Evolutionary conservation across 331 rosid species (phyloP), one percentile per base, ranked within the genome.

Genomic region (Acacia pycnantha): DNA sequence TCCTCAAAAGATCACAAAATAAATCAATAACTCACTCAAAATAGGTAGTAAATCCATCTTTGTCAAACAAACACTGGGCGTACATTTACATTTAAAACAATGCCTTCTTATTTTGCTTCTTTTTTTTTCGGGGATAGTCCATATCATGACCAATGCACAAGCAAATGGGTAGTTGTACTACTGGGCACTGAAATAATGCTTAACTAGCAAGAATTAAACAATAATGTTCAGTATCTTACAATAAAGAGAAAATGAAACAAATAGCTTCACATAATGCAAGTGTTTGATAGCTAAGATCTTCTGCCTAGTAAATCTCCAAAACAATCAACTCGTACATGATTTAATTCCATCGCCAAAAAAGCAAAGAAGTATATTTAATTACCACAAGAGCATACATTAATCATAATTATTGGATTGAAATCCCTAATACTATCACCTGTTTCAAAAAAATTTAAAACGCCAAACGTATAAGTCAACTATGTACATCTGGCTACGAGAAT

Each of bases 401-500:
- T 58, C 78, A 47, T 61, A 31, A 22, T 11, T 51, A 41, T 24
- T 48, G 65, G 6, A 37, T 10, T 59, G 61, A 31, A 64, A 64
- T 41, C 22, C 44, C 24, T 29, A 19, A 37, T 37, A 37, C 40
- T 41, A 7, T 31, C 29, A 56, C 15, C 16, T 41, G 27, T 43
- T 4, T 73, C 65, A 46, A 71, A 14, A 13, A 19, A 50, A 27
- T 50, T 22, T 67, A 70, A 76, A 72, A 78, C 71, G 24, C 31
- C 77, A 67, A 37, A 47, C 26, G 15, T 68, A 75, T 26, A 67
- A 37, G 70, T 74, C 72, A 69, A 81, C 19, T 21, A 6, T 77
- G 47, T 0, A 66, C 26, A 2, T 5, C 37, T 22, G 31, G 65
- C 67, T 4, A 61, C 33, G 24, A 47, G 8, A 76, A 77, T 59